Base-by-base conservation (phyloP, 2,329 filamentous ascomycete genomes). In the Salinomyces thailandicus region DNA sequence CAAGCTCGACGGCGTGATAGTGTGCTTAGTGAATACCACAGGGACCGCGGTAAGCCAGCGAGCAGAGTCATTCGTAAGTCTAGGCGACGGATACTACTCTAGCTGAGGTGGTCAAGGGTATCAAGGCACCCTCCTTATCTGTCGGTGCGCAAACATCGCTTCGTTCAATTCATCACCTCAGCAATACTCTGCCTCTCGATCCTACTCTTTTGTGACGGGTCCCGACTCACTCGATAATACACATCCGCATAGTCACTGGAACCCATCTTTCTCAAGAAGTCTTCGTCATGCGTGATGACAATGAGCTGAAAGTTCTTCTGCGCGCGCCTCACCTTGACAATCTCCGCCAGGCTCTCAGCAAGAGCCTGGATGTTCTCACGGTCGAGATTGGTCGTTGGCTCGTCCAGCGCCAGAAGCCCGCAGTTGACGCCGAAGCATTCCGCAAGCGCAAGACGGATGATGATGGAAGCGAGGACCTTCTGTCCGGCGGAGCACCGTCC, bases 251-350 rank as follows among this genome's bases (percentile, higher is more conserved):
- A 96, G 49, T 98, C 89, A 16, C 78, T 80, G 59, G 86, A 94
- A 49, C 86, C 79, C 91, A 98, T 98, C 54, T 86, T 77, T 37
- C 81, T 74, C 55, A 98, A 57, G 53, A 98, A 98, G 54, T 94
- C 85, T 64, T 96, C 93, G 63, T 98, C 91, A 68, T 98, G 91
- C 4, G 91, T 98, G 60, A 98, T 98, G 54, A 98, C 85, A 55
- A 98, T 91, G 38, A 98, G 75, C 67, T 98, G 93, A 62, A 98
- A 95, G 59, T 98, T 98, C 38, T 78, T 75, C 69, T 98, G 91
- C 43, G 80, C 76, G 58, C 82, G 77, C 5, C 93, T 77, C 12
- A 79, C 67, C 51, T 81, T 73, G 63, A 98, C 96, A 54, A 98
- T 94, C 52, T 79, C 75, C 53, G 91, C 81, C 51, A 98, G 64